A percentile compares a stretch with the other conserved stretches of the same genome.
Conservation (phyloP, 352 stramenopile genomes). For the Phytopythium kandeliae region DNA sequence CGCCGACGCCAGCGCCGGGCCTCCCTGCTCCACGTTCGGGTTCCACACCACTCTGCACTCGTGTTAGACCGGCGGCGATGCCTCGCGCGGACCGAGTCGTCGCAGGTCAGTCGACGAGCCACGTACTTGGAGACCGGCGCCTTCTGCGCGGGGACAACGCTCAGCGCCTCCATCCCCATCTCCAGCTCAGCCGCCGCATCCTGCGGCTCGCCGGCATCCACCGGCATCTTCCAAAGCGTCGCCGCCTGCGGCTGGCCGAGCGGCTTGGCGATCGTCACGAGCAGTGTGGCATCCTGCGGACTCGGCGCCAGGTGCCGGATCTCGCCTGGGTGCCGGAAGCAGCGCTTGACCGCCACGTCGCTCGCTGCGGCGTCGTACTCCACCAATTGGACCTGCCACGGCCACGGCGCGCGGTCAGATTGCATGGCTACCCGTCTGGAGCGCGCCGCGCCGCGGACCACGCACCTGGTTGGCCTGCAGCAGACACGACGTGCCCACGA, state of each 20-base stretch:
- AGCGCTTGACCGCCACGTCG: slow-evolving; percentile 26
- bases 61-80: too few species aligned
- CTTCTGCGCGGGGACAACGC: slow-evolving; percentile 35
- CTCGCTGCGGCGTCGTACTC: slow-evolving; percentile 41
- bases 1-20: slow-evolving; percentile 23
- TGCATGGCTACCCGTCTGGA: slow-evolving; percentile 1
- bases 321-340: slow-evolving; percentile 40
- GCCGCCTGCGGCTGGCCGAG: slow-evolving; percentile 25
- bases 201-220: slow-evolving; percentile 9
- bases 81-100: too few species aligned
- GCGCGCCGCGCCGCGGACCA: background rate
- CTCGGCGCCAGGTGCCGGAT: slow-evolving; percentile 46
- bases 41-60: slow-evolving; percentile 39
- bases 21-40: slow-evolving; percentile 11
- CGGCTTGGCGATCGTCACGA: slow-evolving; percentile 51
- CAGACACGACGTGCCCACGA: slow-evolving; percentile 58
- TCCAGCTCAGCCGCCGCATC: slow-evolving; percentile 11
- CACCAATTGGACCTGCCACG: slow-evolving; percentile 47
- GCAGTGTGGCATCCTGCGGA: slow-evolving; percentile 35
- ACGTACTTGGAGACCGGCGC: slow-evolving; percentile 37
- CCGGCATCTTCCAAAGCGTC: slow-evolving; percentile 45
- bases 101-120: background rate
- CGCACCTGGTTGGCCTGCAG: slow-evolving; percentile 63
- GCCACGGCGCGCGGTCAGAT: slow-evolving; percentile 3
- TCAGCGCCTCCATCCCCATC: slow-evolving; percentile 33